Percentiles rank a stretch among this genome's conserved stretches.
These are phyloP conservation scores for Paraurostyla sp. DNA, from an alignment of 73 alveolate genomes.

Conservation along the genomic window DNA sequence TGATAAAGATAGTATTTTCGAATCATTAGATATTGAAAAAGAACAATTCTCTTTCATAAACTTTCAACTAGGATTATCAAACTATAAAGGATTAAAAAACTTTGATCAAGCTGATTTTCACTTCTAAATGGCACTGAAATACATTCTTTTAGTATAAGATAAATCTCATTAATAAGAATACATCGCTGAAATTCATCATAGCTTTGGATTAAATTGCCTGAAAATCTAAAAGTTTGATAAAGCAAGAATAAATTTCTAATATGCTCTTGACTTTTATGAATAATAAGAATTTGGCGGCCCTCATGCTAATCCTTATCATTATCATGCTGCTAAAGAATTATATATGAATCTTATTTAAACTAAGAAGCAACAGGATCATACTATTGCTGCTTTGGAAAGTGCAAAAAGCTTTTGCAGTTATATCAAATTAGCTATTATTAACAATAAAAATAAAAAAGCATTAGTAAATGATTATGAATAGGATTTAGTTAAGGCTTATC, in stretches of 20 bases:
- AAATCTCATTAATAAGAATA: not conserved
- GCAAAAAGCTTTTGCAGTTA: not conserved
- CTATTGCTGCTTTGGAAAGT: not conserved
- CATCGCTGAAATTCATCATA: not conserved
- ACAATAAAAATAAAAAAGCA: not conserved
- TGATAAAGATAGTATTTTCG: constrained; percentile 37
- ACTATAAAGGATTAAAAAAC: not conserved
- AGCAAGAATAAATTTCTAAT: not conserved
- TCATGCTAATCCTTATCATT: not conserved
- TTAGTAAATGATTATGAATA: not conserved
- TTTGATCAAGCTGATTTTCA: constrained; percentile 1
- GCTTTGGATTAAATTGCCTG: not conserved
- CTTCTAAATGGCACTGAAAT: not conserved
- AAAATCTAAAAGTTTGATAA: not conserved
- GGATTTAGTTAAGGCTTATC: not conserved
- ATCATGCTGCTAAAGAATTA: not conserved
- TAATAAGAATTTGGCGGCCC: no score
- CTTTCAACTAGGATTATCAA: not conserved
- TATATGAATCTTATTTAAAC: not conserved
- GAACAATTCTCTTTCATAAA: constrained; percentile 4
- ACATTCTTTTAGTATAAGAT: not conserved
- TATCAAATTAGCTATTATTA: not conserved
- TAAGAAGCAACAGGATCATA: not conserved
- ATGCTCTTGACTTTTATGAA: constrained; percentile 20
- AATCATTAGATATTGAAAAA: not conserved